Conservation (phyloP, 495 filamentous ascomycete species). For the Penicillium desertorum region DNA sequence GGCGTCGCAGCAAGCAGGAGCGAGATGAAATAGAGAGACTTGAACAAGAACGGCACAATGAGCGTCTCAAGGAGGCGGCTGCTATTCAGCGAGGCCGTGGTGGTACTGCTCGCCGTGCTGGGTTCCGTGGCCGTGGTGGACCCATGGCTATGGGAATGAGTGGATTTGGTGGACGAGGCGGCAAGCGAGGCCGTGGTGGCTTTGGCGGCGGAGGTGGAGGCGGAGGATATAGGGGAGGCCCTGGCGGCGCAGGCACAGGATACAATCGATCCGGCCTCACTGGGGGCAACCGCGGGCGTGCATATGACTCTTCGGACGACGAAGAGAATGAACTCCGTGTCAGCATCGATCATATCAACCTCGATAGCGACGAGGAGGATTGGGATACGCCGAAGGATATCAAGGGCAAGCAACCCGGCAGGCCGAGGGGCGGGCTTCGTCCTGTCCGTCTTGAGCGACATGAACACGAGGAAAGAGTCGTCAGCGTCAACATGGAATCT, state of each 20-base stretch:
- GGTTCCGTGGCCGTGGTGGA: constrained; percentile 38
- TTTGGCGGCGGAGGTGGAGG: constrained; percentile 20
- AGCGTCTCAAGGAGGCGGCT: constrained; percentile 46
- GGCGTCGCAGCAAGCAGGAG: constrained; percentile 53
- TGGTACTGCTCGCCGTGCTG: constrained; percentile 27
- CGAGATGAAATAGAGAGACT: constrained; percentile 50
- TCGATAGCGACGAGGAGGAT: constrained; percentile 44
- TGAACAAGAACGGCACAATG: constrained; percentile 47
- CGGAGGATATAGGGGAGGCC: constrained; percentile 27
- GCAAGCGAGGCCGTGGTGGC: constrained; percentile 25
- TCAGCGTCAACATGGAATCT: constrained; percentile 54
- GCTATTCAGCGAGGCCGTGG: constrained; percentile 42
- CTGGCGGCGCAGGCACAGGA: constrained; percentile 25
- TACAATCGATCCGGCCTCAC: constrained; percentile 33
- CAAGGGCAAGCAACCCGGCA: constrained; percentile 43
- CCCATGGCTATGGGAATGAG: constrained; percentile 29
- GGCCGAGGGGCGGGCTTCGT: constrained; percentile 30
- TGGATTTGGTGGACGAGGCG: constrained; percentile 35
- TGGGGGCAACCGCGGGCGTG: constrained; percentile 17
- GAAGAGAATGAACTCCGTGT: constrained; percentile 39
- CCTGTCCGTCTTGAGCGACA: constrained; percentile 52
- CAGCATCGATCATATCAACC: constrained; percentile 53
- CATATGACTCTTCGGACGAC: constrained; percentile 47
- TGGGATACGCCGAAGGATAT: constrained; percentile 22
- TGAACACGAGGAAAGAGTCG: constrained; percentile 51